Base-by-base conservation (phyloP, 2,329 filamentous ascomycete species). In the Colletotrichum lupini region DNA sequence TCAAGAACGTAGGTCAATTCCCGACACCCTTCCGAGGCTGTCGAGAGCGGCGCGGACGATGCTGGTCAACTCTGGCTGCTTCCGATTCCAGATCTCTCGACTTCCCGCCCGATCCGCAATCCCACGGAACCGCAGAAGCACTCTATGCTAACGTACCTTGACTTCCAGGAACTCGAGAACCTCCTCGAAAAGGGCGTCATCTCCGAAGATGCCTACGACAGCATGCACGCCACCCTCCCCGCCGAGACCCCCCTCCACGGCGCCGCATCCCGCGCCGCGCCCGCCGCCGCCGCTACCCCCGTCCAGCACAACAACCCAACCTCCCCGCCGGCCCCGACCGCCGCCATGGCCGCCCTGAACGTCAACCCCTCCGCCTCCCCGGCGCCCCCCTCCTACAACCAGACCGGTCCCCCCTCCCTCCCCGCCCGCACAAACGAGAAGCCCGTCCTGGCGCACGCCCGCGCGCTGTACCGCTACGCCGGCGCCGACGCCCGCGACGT, bases 101-200 rank as follows among this genome's bases (percentile, higher is more conserved):
- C 14, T n/a, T 28, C 70, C 32, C 14, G 56, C 53, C n/a, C 66
- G 56, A 58, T 46, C 69, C 61, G 28, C 19, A 66, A 55, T 53
- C 42, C 67, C 62, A 26, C 12, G 28, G 46, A 56, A 67, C 32
- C 26, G 9, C 22, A 61, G 60, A 61, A 59, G 35, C 60, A 32
- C 19, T 60, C 5, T 60, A 24, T 53, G 49, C 65, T 67, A 19
- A 73, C 62, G 14, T 53, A n/a, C 42, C 42, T 32, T 26, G n/a
- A 46, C 52, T 6, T n/a, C 37, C 77, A 98, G 95, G 95, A 98
- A 86, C 93, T 98, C 74, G 95, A 98, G 83, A 93, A 92, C 77
- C 93, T 98, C 74, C 90, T 94, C 77, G 95, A 98, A 82, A 91
- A 93, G 79, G 92, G 92, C 76, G 88, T 95, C 79, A 94, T 98